A percentile compares a stretch with the other conserved stretches of the same genome.
Conservation (phyloP, 225 moss, liverwort and hornwort genomes). For the Bryoerythrophyllum caledonicum region DNA sequence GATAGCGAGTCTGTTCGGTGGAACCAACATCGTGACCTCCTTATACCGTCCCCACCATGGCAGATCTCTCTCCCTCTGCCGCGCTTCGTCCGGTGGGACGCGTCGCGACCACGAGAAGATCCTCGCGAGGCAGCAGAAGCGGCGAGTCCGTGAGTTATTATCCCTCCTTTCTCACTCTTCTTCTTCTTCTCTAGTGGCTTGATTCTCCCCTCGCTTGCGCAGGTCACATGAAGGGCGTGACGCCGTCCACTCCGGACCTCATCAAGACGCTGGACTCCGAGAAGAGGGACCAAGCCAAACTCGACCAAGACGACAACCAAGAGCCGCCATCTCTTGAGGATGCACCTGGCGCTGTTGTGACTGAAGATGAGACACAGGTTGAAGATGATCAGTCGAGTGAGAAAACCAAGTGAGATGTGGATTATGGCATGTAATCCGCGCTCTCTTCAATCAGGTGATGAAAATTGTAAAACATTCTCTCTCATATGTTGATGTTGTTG, state of each 20-base stretch:
- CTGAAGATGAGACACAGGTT: constrained; percentile 29
- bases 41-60: too few relatives aligned
- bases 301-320: constrained; percentile 32
- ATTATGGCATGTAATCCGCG: background rate
- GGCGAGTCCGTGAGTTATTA: constrained; percentile 71
- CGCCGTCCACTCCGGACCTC: constrained; percentile 75
- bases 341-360: too few relatives aligned
- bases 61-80: too few relatives aligned
- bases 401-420: too few relatives aligned
- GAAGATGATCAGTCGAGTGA: constrained; percentile 14
- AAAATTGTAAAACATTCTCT: too few relatives aligned
- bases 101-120: constrained; percentile 72
- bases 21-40: constrained; percentile 7
- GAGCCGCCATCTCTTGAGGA: background rate
- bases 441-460: constrained; percentile 30
- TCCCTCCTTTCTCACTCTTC: background rate
- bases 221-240: constrained; percentile 87
- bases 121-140: constrained; percentile 66
- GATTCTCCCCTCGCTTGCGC: constrained; percentile 5
- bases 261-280: constrained; percentile 53
- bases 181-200: background rate
- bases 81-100: constrained; percentile 63
- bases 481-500: too few relatives aligned
- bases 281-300: constrained; percentile 54
- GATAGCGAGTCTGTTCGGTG: constrained; percentile 23